These are phyloP conservation scores for Hypomyces perniciosus DNA, from an alignment of 2,329 filamentous ascomycete species.

Conservation along the genomic window DNA sequence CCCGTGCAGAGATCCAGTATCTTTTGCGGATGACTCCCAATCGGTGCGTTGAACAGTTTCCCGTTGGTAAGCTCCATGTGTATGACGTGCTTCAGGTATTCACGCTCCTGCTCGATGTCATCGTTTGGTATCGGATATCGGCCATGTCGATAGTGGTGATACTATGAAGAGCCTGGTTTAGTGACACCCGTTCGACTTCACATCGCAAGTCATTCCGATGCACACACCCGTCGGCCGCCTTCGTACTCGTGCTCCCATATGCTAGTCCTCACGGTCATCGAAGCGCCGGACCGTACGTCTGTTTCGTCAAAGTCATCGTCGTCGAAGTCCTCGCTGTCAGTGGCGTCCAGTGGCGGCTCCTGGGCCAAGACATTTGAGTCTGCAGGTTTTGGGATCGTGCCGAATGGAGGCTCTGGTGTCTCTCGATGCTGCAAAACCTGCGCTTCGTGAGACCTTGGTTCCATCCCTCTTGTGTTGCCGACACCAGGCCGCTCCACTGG, in stretches of 20 bases:
- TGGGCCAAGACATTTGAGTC: slow-evolving; percentile 6
- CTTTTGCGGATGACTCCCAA: slow-evolving; percentile 28
- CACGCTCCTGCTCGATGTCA: slow-evolving; percentile 32
- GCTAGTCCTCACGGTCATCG: slow-evolving; percentile 8
- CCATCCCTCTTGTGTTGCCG: not conserved
- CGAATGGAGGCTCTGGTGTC: too few species aligned
- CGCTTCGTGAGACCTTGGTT: not conserved
- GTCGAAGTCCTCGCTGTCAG: slow-evolving; percentile 4
- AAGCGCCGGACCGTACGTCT: slow-evolving; percentile 3
- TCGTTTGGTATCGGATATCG: slow-evolving; percentile 35
- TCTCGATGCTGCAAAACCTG: too few species aligned
- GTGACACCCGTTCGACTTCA: not conserved
- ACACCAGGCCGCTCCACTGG: not conserved
- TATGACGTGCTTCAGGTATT: slow-evolving; percentile 37
- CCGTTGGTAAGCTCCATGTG: slow-evolving; percentile 28
- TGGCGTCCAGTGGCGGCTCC: slow-evolving; percentile 10
- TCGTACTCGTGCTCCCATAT: slow-evolving; percentile 13
- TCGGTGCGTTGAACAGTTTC: slow-evolving; percentile 35
- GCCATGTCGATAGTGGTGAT: slow-evolving; percentile 30
- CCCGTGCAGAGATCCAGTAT: slow-evolving; percentile 37
- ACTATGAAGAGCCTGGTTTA: slow-evolving; percentile 14
- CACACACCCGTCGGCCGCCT: slow-evolving; percentile 10
- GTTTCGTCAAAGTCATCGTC: slow-evolving; percentile 3
- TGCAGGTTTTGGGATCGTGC: not conserved
- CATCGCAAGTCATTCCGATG: not conserved